A percentile compares a stretch with the other conserved stretches of the same genome.
Conservation (phyloP, 2,329 filamentous ascomycete species). For the Talaromyces atroroseus region DNA sequence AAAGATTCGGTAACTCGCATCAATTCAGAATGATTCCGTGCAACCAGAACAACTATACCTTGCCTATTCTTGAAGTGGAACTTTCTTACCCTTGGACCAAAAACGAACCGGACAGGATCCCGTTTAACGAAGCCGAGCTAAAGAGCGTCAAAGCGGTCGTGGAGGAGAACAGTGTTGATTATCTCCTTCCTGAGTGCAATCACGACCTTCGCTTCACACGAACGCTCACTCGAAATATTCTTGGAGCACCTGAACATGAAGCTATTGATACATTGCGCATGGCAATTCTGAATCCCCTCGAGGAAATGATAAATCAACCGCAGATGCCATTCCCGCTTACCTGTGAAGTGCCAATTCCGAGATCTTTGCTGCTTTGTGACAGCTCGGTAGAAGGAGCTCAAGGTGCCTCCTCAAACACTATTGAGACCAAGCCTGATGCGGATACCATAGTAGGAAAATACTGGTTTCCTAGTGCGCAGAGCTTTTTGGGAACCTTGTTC, state of each 20-base stretch:
- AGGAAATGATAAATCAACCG: conserved; percentile 9
- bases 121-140: conserved; percentile 18
- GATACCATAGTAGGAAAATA: conserved; percentile 26
- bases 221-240: conserved; percentile 26
- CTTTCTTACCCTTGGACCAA: conserved; percentile 1
- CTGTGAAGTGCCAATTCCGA: conserved; percentile 27
- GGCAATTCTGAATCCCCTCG: conserved; percentile 9
- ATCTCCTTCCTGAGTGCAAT: conserved; percentile 34
- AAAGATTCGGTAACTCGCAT: conserved; percentile 18
- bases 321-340: conserved; percentile 24
- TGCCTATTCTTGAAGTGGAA: conserved; percentile 33
- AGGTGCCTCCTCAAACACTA: neutral
- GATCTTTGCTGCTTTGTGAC: conserved; percentile 1
- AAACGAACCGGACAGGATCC: neutral
- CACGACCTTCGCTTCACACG: conserved; percentile 37
- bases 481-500: conserved; percentile 24
- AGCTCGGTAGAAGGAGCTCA: neutral
- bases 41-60: conserved; percentile 15
- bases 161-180: conserved; percentile 29
- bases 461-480: conserved; percentile 28
- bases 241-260: conserved; percentile 12
- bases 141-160: conserved; percentile 26
- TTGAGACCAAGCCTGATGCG: neutral
- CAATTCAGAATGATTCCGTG: conserved; percentile 32
- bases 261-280: conserved; percentile 19